Evolutionary conservation across 2,329 filamentous ascomycete genomes (phyloP), one percentile per base, ranked within the genome.

Genomic region (Sodiomyces alkalinus): DNA sequence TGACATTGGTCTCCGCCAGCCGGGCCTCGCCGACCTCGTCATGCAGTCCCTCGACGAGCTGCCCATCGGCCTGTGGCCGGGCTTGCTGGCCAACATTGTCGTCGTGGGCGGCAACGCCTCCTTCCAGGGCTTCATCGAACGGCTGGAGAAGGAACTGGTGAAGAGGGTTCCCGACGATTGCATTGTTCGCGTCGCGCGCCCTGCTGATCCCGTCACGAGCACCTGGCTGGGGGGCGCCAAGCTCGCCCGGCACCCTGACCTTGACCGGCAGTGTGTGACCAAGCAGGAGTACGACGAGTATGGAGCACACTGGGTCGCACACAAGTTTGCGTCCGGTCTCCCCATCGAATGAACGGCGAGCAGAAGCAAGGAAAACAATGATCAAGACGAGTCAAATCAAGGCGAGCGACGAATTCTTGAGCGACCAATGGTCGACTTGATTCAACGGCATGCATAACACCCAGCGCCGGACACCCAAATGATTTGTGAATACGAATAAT

Each of bases 201-300:
- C 80, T 1, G 53, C 62, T 11, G 68, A 92, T 43, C 81, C 87
- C 0, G 64, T 93, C 39, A 75, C 71, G 15, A 81, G 75, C 38
- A 83, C 80, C 0, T 98, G 87, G 87, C 56, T 73, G 9, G 90
- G 90, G 11, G 87, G 76, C n/a, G 79, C 80, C 14, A 68, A 73
- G 33, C 60, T 94, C 31, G 83, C 83, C 1, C 68, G 58, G 28
- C 74, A 86, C 41, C 61, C 63, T 22, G 64, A 79, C 21, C 59
- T 92, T 28, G 65, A 74, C 34, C 64, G 65, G 27, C 53, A 85
- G 9, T 66, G 73, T 2, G 80, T 94, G n/a, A 90, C 81, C 0
- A 82, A 80, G 47, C 68, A 80, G 35, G 83, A 98, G 46, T 98
- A 98, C 49, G 73, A 90, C 28, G 90, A 98, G 51, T 56, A 85